Conservation (phyloP, 2,329 filamentous ascomycete species). For the Pyrenophora graminea region DNA sequence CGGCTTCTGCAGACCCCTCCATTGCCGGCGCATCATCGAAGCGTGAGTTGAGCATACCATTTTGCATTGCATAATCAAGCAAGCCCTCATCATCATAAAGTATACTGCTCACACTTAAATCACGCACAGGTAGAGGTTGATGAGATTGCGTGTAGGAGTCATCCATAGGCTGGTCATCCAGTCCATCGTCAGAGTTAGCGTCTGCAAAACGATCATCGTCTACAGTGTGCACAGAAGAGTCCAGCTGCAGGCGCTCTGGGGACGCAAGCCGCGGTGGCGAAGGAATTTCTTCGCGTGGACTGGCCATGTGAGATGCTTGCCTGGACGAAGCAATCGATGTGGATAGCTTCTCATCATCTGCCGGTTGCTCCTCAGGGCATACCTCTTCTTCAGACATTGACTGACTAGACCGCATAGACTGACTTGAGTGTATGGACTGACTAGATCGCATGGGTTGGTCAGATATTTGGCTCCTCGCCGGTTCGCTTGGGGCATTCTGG, state of each 20-base stretch:
- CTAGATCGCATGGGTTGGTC: constrained; percentile 2
- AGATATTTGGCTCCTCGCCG: constrained; percentile 18
- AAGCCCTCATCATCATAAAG: constrained; percentile 43
- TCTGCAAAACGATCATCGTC: constrained; percentile 51
- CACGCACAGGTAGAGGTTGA: constrained; percentile 14
- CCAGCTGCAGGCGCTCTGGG: constrained; percentile 16
- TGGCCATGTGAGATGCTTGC: constrained; percentile 5
- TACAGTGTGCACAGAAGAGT: constrained; percentile 37
- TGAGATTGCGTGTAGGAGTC: constrained; percentile 13
- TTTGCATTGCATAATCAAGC: constrained; percentile 41
- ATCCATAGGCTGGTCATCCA: constrained; percentile 17
- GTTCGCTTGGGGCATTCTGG: constrained; percentile 24
- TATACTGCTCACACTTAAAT: constrained; percentile 35
- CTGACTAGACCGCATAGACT: not conserved
- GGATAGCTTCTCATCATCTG: constrained; percentile 1
- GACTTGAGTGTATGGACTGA: not conserved
- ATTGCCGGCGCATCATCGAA: constrained; percentile 22
- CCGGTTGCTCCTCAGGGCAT: not conserved
- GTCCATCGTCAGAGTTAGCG: constrained; percentile 45
- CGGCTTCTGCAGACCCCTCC: constrained; percentile 5
- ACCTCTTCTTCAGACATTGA: constrained; percentile 1
- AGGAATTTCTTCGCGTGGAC: not conserved
- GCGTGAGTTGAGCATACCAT: constrained; percentile 34
- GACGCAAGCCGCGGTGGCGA: constrained; percentile 4
- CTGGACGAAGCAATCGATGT: constrained; percentile 1